phyloP scores from a whole-genome alignment of 2,329 filamentous ascomycete genomes.

The Pseudogymnoascus sp. region DNA sequence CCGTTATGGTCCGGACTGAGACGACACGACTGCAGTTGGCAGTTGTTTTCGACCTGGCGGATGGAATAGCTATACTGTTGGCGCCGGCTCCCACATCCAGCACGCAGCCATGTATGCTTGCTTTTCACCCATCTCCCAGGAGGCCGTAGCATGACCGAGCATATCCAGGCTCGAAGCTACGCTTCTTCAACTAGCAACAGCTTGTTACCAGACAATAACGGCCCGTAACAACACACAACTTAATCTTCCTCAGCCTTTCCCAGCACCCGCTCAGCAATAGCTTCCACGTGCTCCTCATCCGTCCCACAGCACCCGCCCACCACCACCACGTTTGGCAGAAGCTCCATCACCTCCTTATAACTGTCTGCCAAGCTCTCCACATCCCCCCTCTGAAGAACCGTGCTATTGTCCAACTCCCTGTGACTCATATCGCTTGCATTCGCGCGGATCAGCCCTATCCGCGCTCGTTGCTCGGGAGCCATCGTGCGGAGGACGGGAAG shows the following conservation, averaged over 20 bases:
- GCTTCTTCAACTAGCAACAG: slow-evolving; percentile 5
- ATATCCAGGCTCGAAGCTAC: slow-evolving; percentile 1
- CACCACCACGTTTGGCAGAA: slow-evolving; percentile 12
- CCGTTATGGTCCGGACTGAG: not conserved
- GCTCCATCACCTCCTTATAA: not conserved
- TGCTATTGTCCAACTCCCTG: not conserved
- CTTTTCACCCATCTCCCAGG: not conserved
- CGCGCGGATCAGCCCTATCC: not conserved
- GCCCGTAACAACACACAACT: not conserved
- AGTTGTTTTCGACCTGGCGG: not conserved
- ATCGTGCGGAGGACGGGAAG: not conserved
- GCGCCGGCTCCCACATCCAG: not conserved
- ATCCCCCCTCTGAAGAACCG: not conserved
- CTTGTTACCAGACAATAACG: not conserved
- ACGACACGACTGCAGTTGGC: not conserved
- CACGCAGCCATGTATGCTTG: not conserved
- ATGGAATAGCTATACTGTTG: not conserved
- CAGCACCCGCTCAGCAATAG: slow-evolving; percentile 10
- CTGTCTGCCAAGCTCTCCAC: not conserved
- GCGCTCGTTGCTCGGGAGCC: not conserved
- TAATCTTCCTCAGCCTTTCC: not conserved
- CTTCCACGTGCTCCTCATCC: slow-evolving; percentile 15
- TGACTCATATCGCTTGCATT: not conserved
- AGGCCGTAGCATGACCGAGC: not conserved
- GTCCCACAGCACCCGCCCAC: slow-evolving; percentile 16